Evolutionary conservation across 257 asterid species (phyloP), one percentile per base, ranked within the genome.

Genomic region (Nicotiana otophora): DNA sequence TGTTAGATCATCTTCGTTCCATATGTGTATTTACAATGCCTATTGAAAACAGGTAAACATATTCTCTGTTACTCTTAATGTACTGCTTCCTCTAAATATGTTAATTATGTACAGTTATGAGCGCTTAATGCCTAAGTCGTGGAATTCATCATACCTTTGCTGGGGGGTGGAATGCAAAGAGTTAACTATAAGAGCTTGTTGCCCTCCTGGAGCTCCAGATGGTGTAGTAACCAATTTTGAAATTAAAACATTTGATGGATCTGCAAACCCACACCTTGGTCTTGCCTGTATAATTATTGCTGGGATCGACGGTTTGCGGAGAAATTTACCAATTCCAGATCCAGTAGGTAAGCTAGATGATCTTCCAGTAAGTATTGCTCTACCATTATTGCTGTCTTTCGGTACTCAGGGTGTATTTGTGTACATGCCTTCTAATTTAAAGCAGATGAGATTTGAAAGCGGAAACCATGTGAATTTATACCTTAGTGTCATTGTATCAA

Each of bases 71-170:
- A 60, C 20, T 58, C 58, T 53, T 26, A 53, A 20, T 66, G 12
- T 42, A 28, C 57, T 81, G 16, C 65, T 53, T 39, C 77, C 15
- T 77, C 33, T 78, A 7, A 39, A 39, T 39, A 39, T 39, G 39
- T 26, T 23, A 58, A 16, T 2, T 84, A 26, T 58, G 33, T 86
- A 78, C 87, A 95, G 98, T 84, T 95, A 93, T 82, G 98, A 95
- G 81, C 97, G 98, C 48, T 82, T 95, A 87, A 96, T 91, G 88
- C 96, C 98, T 46, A 95, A 95, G 72, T 91, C 91, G 26, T 93
- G 97, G 97, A 95, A 98, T 87, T 98, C 98, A 83, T 97, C 98
- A 54, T 93, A 93, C 85, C 88, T 81, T 28, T 95, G 98, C 87
- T 95, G 98, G 98, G 98, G 98, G 53, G 81, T 54, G 83, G 98